Evolutionary conservation across 208 protist species (phyloP).

Genomic region (Crithidia thermophila): DNA sequence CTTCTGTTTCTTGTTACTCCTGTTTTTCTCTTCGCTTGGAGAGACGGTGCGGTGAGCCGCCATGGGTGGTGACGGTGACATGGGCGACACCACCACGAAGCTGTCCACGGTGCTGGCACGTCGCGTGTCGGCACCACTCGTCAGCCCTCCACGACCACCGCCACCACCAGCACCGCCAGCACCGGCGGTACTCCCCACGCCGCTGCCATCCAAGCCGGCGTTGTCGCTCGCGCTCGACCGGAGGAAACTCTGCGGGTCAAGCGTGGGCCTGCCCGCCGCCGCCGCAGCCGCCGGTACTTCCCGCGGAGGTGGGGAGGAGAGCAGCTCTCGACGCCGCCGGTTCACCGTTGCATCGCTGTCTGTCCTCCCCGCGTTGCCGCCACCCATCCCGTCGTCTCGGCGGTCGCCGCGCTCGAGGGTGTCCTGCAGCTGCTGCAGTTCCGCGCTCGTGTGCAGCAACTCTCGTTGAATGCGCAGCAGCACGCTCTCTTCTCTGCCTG

Average conservation of each 20-base stretch:
- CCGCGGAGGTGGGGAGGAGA: background rate
- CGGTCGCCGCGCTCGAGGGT: background rate
- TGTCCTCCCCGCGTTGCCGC: background rate
- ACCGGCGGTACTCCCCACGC: no score
- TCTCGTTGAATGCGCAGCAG: conserved; percentile 21
- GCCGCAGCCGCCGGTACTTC: background rate
- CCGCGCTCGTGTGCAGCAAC: background rate
- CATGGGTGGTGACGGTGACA: conserved; percentile 7
- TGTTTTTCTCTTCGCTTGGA: background rate
- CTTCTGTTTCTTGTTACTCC: background rate
- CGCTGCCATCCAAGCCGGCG: background rate
- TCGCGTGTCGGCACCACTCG: background rate
- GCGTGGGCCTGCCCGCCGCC: background rate
- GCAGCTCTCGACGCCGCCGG: no score
- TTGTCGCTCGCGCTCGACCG: conserved; percentile 4
- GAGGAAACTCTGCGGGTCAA: conserved; percentile 10
- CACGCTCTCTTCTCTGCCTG: background rate
- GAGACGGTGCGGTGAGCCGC: background rate
- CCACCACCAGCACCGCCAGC: no score
- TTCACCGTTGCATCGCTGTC: background rate
- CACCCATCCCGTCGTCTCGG: background rate
- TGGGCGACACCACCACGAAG: conserved; percentile 20
- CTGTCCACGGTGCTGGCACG: conserved; percentile 16
- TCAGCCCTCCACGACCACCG: no score
- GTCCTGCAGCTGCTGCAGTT: conserved; percentile 21